Evolutionary conservation across 768 basidiomycete species (phyloP), one percentile per base, ranked within the genome.

Genomic region (Boletus barrowsii): DNA sequence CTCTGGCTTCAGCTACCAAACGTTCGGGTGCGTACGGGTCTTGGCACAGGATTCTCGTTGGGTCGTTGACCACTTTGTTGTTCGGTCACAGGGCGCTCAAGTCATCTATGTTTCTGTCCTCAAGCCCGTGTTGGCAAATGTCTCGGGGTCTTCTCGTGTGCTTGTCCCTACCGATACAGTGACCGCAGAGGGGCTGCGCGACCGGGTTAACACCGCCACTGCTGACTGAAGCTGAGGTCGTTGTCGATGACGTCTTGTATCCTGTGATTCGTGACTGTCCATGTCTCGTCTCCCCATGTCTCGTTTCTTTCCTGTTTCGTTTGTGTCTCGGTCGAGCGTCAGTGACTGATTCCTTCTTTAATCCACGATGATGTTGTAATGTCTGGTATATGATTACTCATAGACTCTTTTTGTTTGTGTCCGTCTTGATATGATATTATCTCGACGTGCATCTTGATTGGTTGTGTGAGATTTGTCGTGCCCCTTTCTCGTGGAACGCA

Each of bases 1-100:
- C 72, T 96, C 64, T 98, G 91, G 90, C 84, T 96, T 67, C 90
- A 93, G 77, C 84, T 93, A 53, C 87, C 90, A 40, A 83, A 79
- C 37, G 84, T 88, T 78, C 87, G 86, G 68, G 90, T 92, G 75
- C 70, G 90, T 84, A 4, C 20, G 29, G 33, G 13, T 29, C 2
- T 42, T 26, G 10, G 42, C 40, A 54, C 8, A 42, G 22, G 14
- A 29, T 47, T 22, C 1, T 15, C n/a, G 26, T 10, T 18, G 0
- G 1, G 13, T 33, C 30, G 22, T n/a, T 44, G 3, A 36, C 46
- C 42, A 39, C 33, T n/a, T 42, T 54, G 45, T 10, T 15, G 26
- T 10, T 5, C 26, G 47, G 43, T 61, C 55, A 58, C 47, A 96
- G 87, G 96, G 96, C 60, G 96, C 96, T 43, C 87, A 91, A 81